Evolutionary conservation across 352 stramenopile species (phyloP).

Genomic region (Phytophthora uliginosa): DNA sequence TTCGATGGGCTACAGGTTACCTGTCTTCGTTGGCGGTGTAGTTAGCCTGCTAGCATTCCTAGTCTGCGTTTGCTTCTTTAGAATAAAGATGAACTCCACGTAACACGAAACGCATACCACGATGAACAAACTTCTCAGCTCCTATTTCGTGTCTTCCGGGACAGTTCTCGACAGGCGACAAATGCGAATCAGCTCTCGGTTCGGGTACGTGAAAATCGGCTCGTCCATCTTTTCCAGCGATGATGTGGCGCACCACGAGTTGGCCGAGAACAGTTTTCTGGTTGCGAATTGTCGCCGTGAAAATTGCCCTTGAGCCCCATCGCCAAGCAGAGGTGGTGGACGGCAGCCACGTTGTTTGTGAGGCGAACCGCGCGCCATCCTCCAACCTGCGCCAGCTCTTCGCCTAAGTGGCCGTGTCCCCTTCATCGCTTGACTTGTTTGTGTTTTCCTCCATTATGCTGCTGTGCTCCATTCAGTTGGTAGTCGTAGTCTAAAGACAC

Average conservation of each 20-base stretch:
- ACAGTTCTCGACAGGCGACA: constrained; percentile 57
- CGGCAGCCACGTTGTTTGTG: background rate
- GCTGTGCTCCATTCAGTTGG: constrained; percentile 16
- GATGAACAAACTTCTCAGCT: too few relatives aligned
- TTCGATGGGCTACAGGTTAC: constrained; percentile 44
- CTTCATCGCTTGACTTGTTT: constrained; percentile 4
- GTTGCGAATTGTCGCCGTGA: constrained; percentile 83
- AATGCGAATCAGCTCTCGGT: constrained; percentile 76
- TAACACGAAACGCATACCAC: constrained; percentile 15
- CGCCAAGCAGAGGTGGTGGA: background rate
- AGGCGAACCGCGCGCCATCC: background rate
- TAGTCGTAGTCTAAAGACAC: constrained; percentile 15
- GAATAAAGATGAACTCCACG: constrained; percentile 53
- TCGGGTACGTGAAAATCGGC: constrained; percentile 67
- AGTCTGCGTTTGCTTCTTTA: constrained; percentile 50
- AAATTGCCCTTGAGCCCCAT: constrained; percentile 62
- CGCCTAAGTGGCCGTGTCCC: background rate
- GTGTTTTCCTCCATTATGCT: constrained; percentile 6
- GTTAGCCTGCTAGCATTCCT: background rate
- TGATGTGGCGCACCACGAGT: constrained; percentile 50
- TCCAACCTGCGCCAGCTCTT: background rate
- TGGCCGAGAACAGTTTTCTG: constrained; percentile 78
- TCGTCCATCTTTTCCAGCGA: constrained; percentile 52
- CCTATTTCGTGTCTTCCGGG: background rate
- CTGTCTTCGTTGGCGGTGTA: constrained; percentile 53